A percentile compares a stretch with the other conserved stretches of the same genome.
Conservation (phyloP, 108 stramenopile species). For the Cyclotella baltica region DNA sequence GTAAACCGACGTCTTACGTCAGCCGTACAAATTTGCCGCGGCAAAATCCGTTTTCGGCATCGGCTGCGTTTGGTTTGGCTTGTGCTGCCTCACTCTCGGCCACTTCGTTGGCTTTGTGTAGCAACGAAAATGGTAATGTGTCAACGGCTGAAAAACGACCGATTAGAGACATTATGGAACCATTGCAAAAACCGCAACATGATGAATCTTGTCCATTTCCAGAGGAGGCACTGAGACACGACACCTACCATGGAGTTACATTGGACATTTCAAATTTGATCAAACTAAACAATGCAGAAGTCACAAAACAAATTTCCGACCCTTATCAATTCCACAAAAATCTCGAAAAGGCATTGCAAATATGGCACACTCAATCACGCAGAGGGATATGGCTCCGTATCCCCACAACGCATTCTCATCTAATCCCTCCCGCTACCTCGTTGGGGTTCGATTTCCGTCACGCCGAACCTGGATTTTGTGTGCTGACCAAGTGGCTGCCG, state of each 20-base stretch:
- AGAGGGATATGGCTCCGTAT: slow-evolving; percentile 85
- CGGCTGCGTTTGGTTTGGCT: slow-evolving; percentile 13
- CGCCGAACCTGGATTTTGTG: slow-evolving; percentile 51
- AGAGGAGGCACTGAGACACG: slow-evolving; percentile 58
- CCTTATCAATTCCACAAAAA: slow-evolving; percentile 34
- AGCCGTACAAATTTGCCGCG: background rate
- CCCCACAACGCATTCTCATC: slow-evolving; percentile 51
- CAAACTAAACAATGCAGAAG: slow-evolving; percentile 2
- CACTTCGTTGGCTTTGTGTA: slow-evolving; percentile 28
- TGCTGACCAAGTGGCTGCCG: slow-evolving; percentile 80
- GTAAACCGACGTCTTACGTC: background rate
- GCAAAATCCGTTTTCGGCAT: slow-evolving; percentile 5
- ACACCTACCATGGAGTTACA: slow-evolving; percentile 83
- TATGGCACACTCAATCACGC: slow-evolving; percentile 59
- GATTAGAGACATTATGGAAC: slow-evolving; percentile 18
- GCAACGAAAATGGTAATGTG: slow-evolving; percentile 4
- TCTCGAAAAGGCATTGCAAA: slow-evolving; percentile 40
- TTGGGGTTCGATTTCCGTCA: slow-evolving; percentile 78
- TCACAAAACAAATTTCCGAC: slow-evolving; percentile 18
- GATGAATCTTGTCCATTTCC: slow-evolving; percentile 57
- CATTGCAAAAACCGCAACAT: slow-evolving; percentile 15
- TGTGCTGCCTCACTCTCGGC: background rate
- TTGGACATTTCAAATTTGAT: slow-evolving; percentile 37
- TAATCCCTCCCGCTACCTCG: slow-evolving; percentile 33
- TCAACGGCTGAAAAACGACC: background rate